Evolutionary conservation across 805 yeast genomes (phyloP).

Genomic region (Brettanomyces naardenensis): DNA sequence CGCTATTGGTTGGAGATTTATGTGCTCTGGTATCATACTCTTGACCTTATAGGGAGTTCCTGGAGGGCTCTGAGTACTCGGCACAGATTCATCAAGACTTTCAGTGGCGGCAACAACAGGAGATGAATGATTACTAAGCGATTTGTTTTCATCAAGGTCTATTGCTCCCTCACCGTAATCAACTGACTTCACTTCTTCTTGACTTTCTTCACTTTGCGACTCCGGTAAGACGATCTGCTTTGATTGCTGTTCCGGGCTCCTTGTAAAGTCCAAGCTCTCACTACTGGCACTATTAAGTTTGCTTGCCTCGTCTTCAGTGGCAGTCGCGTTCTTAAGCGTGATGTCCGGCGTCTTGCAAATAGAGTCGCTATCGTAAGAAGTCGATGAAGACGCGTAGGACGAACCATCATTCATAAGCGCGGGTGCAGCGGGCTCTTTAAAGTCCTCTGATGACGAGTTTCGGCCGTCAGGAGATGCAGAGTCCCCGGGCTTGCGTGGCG

Average conservation of each 20-base stretch:
- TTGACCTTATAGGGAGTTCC: neutral
- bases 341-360: conserved; percentile 5
- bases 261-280: conserved; percentile 1
- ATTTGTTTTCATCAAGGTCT: too few species aligned
- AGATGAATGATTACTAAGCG: too few species aligned
- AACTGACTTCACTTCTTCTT: too few species aligned
- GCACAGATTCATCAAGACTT: too few species aligned
- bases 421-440: conserved; percentile 2
- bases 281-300: neutral
- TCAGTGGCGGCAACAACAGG: too few species aligned
- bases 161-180: too few species aligned
- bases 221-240: neutral
- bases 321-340: neutral
- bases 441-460: too few species aligned
- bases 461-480: neutral
- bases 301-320: neutral
- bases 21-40: neutral
- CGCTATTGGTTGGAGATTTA: neutral
- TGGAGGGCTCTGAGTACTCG: too few species aligned
- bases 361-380: conserved; percentile 4
- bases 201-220: too few species aligned
- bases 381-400: conserved; percentile 3
- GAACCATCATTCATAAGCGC: conserved; percentile 2
- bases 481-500: neutral
- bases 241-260: neutral